Evolutionary conservation across 2,329 filamentous ascomycete genomes (phyloP), one percentile per base, ranked within the genome.

Genomic region (Phialocephala subalpina): DNA sequence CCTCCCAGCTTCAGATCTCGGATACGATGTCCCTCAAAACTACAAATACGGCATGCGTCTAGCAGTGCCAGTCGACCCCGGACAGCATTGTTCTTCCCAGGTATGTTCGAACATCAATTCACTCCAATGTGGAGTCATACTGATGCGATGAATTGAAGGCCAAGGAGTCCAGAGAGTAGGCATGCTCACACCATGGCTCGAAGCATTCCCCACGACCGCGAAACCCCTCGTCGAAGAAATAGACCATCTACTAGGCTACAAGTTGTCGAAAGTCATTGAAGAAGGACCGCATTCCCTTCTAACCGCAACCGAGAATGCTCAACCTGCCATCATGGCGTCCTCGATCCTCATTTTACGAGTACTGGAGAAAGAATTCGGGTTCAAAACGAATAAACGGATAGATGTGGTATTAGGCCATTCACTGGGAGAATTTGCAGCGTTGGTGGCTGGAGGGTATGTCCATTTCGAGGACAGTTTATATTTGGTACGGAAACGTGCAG

Each of bases 321-420:
- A 98, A 79, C 95, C 95, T 1, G 94, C 95, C 73, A 97, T 97
- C 78, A 97, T 98, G 93, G 93, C 94, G 16, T 96, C 93, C 3
- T 97, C 93, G 33, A 90, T 97, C 75, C 86, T 97, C 66, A 97
- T 97, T 75, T 85, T 97, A 62, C 90, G 92, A 63, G 89, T 97
- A 67, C 85, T 98, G 69, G 93, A 97, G 81, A 83, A 87, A 67
- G 92, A 97, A 71, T 97, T 95, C 76, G 88, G 86, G 47, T 97
- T 97, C 80, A 83, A 87, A 64, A 86, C 90, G 7, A 80, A 82
- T 9, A 87, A 92, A 63, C 85, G 90, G 66, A 89, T 94, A 52
- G 92, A 97, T 79, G 88, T 97, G 40, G 92, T 92, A 0, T 84
- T 97, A 27, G 95, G 95, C 11, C 95, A 98, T 80, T 97, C 93